Conservation (phyloP, 2,329 filamentous ascomycete species). For the Colletotrichum chrysophilum region DNA sequence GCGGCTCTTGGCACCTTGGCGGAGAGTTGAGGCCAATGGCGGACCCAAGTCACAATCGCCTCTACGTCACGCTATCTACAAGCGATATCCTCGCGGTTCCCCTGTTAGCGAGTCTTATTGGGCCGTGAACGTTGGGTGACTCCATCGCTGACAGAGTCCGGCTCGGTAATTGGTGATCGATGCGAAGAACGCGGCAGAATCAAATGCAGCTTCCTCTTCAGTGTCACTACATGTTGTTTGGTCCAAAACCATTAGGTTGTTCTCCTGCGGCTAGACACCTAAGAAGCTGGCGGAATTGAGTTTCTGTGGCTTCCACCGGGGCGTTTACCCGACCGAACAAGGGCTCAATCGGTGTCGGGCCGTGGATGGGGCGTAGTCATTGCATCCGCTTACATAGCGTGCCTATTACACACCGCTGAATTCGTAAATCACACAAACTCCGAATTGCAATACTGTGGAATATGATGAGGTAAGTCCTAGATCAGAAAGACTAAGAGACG, state of each 20-base stretch:
- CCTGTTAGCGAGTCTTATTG: not conserved
- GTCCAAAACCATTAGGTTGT: not conserved
- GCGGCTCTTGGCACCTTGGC: conserved; percentile 13
- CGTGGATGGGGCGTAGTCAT: not conserved
- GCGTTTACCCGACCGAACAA: not conserved
- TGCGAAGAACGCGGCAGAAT: not conserved
- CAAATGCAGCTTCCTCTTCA: not conserved
- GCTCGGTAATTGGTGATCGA: not conserved
- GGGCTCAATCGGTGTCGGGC: not conserved
- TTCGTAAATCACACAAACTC: not conserved
- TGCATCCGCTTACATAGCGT: not conserved
- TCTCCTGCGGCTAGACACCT: rapidly evolving
- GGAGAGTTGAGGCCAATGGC: not conserved
- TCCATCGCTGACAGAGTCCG: not conserved
- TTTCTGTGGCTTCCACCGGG: not conserved
- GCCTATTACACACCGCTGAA: not conserved
- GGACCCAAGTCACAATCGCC: not conserved
- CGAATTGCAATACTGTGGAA: not conserved
- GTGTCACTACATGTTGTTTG: not conserved
- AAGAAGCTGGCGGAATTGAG: not conserved
- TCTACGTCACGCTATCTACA: not conserved
- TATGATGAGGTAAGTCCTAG: not conserved
- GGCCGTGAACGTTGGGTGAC: not conserved
- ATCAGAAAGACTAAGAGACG: not conserved
- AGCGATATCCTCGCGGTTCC: not conserved